Percentiles rank a stretch among this genome's conserved stretches.
Evolutionary conservation across 2,329 filamentous ascomycete species (phyloP).

Genomic region (Claviceps humidiphila): DNA sequence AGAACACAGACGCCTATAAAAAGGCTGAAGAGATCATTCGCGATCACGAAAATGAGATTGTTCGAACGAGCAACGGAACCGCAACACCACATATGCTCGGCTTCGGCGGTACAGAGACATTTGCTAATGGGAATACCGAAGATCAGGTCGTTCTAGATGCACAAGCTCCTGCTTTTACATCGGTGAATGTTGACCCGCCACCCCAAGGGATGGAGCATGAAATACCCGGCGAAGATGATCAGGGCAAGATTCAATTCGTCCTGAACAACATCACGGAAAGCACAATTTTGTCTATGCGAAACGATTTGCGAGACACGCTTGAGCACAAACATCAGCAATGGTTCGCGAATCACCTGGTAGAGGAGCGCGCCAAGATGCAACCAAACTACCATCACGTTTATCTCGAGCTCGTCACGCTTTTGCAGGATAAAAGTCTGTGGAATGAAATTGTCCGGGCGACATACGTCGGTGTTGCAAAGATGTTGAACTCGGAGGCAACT

Average conservation of each 20-base stretch:
- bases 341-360: conserved; percentile 92
- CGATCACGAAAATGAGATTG: conserved; percentile 48
- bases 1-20: conserved; percentile 71
- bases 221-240: conserved; percentile 70
- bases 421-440: conserved; percentile 69
- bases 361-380: conserved; percentile 92
- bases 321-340: conserved; percentile 79
- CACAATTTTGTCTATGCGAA: conserved; percentile 73
- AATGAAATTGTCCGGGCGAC: conserved; percentile 86
- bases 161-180: conserved; percentile 57
- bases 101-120: conserved; percentile 28
- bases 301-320: conserved; percentile 66
- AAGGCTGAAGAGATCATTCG: conserved; percentile 71
- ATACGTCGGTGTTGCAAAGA: conserved; percentile 69
- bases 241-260: conserved; percentile 90
- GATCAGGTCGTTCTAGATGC: conserved; percentile 46
- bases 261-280: conserved; percentile 92
- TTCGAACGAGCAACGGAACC: conserved; percentile 41
- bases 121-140: conserved; percentile 60
- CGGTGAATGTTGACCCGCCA: conserved; percentile 63
- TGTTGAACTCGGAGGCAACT: conserved; percentile 83
- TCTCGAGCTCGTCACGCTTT: conserved; percentile 72
- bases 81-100: conserved; percentile 22
- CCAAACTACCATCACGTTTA: conserved; percentile 94
- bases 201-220: conserved; percentile 53